Evolutionary conservation across 2,329 filamentous ascomycete species (phyloP).

Genomic region (Phialemoniopsis sp.): DNA sequence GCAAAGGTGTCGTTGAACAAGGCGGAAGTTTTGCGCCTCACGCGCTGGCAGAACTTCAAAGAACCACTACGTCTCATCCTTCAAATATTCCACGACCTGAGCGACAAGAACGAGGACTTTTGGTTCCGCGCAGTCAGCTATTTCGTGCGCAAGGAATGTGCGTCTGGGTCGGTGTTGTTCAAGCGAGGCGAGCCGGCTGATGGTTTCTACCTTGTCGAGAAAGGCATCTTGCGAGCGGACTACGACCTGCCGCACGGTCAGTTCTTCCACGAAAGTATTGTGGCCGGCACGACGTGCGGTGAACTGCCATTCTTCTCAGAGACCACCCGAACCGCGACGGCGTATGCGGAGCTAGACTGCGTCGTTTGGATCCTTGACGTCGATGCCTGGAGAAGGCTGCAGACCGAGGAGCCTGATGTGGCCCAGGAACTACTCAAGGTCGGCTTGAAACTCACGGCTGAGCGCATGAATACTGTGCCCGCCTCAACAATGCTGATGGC

Average conservation of each 20-base stretch:
- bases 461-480: slow-evolving; percentile 65
- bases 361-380: slow-evolving; percentile 78
- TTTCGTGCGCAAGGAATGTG: slow-evolving; percentile 66
- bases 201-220: slow-evolving; percentile 87
- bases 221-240: slow-evolving; percentile 83
- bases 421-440: slow-evolving; percentile 81
- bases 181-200: slow-evolving; percentile 70
- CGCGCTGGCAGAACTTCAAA: slow-evolving; percentile 80
- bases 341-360: slow-evolving; percentile 75
- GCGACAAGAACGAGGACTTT: slow-evolving; percentile 85
- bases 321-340: slow-evolving; percentile 81
- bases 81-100: slow-evolving; percentile 90
- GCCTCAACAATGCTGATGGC: slow-evolving; percentile 15
- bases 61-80: slow-evolving; percentile 89
- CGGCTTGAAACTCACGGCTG: slow-evolving; percentile 88
- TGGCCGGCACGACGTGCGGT: slow-evolving; percentile 90
- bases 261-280: slow-evolving; percentile 82
- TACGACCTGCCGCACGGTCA: slow-evolving; percentile 84
- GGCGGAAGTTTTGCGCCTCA: slow-evolving; percentile 47
- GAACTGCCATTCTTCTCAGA: slow-evolving; percentile 96
- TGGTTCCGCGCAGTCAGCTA: slow-evolving; percentile 80
- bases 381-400: slow-evolving; percentile 68
- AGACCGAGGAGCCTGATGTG: slow-evolving; percentile 69
- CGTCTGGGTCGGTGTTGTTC: slow-evolving; percentile 71
- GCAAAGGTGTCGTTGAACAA: slow-evolving; percentile 72